Evolutionary conservation across 2,329 filamentous ascomycete species (phyloP), one percentile per base, ranked within the genome.

Genomic region (Pseudonectria buxi): DNA sequence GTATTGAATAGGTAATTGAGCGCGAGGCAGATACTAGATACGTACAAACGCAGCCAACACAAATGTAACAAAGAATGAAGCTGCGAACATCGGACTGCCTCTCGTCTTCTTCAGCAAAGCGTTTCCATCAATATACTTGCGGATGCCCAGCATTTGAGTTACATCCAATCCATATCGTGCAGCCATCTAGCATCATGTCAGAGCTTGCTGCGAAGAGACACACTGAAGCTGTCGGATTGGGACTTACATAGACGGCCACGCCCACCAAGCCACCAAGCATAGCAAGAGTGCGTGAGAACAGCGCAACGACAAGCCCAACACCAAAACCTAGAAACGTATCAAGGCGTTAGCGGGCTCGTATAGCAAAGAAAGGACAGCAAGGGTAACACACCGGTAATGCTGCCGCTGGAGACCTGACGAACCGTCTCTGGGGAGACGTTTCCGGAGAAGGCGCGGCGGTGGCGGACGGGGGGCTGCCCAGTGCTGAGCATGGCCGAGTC

Each of bases 41-140:
- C 51, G 57, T 36, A 59, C 57, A 48, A 65, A 61, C 11, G 62
- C 61, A 32, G 82, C 81, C 52, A 88, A 61, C 16, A 81, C 74
- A 61, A 88, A 88, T 18, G 83, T 83, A 28, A 76, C 53, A n/a
- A 78, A 76, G 56, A 89, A 88, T 3, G 80, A 78, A 14, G 80
- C 55, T 54, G 81, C 83, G 55, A 84, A 82, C 13, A 74, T 73
- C 3, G 76, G 71, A 47, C 78, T 74, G 41, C 72, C 67, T 48
- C 72, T 67, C 35, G 81, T 59, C 30, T 71, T 63, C 4, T 66
- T 67, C 30, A 70, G 56, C 28, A 75, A 49, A 12, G 61, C 56
- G 28, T 65, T 68, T 32, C 56, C 48, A 14, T 55, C 51, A 14
- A 64, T 37, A 13, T 53, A 51, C 33, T 64, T 58, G 37, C 62